Evolutionary conservation across 192 early-diverging fungal species (phyloP), one percentile per base, ranked within the genome.

Genomic region (Coemansia sp.): DNA sequence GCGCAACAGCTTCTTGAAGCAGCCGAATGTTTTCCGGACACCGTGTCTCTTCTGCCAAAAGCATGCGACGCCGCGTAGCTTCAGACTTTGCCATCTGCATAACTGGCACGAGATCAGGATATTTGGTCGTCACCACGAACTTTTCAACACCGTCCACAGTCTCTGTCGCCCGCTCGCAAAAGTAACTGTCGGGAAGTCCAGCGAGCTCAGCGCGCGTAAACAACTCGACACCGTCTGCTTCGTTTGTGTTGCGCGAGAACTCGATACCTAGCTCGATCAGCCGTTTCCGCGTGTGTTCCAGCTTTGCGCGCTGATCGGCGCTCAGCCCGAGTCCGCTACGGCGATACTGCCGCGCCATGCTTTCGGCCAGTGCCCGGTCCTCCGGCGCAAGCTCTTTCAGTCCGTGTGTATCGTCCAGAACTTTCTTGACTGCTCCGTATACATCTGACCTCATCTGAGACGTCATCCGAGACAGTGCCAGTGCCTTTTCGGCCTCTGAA

Each of bases 121-220:
- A 89, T 77, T 91, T 91, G 83, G 90, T 88, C 9, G 88, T 88
- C 23, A 92, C 82, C 53, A 84, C 65, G 38, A 76, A 90, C 61
- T 83, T 82, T 35, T 73, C 75, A 8, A 75, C 64, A 32, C 86
- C 89, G 50, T 92, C 77, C 43, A 65, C 73, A 4, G 48, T 45
- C 47, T 72, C 62, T 22, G 76, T 87, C 48, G 58, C 56, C 19
- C 86, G 76, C 12, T 84, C 84, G 27, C 77, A 83, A 41, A 89
- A 76, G 67, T 85, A 91, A 57, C 83, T 83, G 27, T 78, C 85
- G 5, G 87, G 87, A 70, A 94, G 76, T 12, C 89, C 90, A 21
- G 85, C 88, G 22, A 91, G 79, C 64, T 91, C 85, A n/a, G 83
- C 64, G 15, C 66, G 68, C 19, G 75, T 74, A 38, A 82, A 64